These are phyloP conservation scores for Aspergillus piperis DNA, from an alignment of 2,329 filamentous ascomycete genomes.

Conservation along the genomic window DNA sequence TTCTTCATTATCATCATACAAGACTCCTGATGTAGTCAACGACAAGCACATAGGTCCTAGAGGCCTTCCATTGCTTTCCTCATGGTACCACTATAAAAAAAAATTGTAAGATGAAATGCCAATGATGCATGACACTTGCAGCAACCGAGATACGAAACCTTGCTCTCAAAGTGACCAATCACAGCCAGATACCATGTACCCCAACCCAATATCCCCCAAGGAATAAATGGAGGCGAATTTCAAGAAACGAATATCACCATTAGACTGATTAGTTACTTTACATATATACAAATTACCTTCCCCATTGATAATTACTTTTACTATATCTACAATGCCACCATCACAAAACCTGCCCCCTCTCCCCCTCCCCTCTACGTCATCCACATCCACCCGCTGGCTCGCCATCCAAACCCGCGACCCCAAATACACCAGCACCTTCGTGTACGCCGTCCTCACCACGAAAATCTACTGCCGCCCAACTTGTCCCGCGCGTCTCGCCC, in stretches of 20 bases:
- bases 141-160: constrained; percentile 4
- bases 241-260: not conserved
- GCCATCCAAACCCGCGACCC: constrained; percentile 50
- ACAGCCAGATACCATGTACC: constrained; percentile 11
- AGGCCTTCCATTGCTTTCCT: too few species aligned
- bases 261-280: too few species aligned
- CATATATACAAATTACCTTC: too few species aligned
- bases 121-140: not conserved
- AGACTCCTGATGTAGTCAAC: too few species aligned
- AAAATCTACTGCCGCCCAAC: constrained; percentile 59
- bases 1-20: too few species aligned
- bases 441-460: constrained; percentile 60
- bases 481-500: constrained; percentile 59
- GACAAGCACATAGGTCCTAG: too few species aligned
- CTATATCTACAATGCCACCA: too few species aligned
- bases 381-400: constrained; percentile 38
- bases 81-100: too few species aligned
- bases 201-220: not conserved
- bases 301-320: too few species aligned
- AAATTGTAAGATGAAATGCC: not conserved
- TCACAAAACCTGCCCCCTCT: too few species aligned
- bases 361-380: constrained; percentile 9
- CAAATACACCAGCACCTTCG: constrained; percentile 48
- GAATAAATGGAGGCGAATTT: not conserved
- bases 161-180: constrained; percentile 42